These are phyloP conservation scores for Sporobolomyces pararoseus DNA, from an alignment of 768 basidiomycete species.

Conservation along the genomic window DNA sequence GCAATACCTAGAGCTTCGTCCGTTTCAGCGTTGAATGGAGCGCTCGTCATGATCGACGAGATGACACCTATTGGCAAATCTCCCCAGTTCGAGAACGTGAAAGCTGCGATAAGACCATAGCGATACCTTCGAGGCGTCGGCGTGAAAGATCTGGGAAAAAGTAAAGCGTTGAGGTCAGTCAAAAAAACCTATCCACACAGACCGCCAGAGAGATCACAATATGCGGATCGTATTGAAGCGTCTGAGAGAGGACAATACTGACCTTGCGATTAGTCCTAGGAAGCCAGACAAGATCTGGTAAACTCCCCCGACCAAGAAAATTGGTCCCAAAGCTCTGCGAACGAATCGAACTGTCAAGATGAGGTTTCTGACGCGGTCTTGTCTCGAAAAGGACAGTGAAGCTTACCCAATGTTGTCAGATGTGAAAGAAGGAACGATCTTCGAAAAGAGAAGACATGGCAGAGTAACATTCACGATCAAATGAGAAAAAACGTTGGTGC, in stretches of 20 bases:
- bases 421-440: conserved; percentile 36
- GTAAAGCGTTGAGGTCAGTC: neutral
- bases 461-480: conserved; percentile 19
- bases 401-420: conserved; percentile 18
- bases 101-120: conserved; percentile 66
- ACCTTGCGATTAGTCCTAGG: conserved; percentile 9
- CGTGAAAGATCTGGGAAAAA: conserved; percentile 56
- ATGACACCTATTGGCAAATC: conserved; percentile 59
- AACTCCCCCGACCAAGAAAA: conserved; percentile 48
- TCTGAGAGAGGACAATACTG: neutral
- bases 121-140: conserved; percentile 76
- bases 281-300: conserved; percentile 5
- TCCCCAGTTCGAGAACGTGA: conserved; percentile 62
- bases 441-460: conserved; percentile 32
- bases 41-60: conserved; percentile 60
- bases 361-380: neutral
- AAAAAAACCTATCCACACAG: neutral
- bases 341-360: neutral
- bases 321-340: conserved; percentile 52
- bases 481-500: neutral
- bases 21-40: conserved; percentile 60
- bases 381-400: neutral
- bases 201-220: no score
- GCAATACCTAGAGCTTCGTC: conserved; percentile 59
- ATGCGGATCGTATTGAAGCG: no score